Evolutionary conservation across 2,329 filamentous ascomycete species (phyloP).

Genomic region (Chaetothyriales sp.): DNA sequence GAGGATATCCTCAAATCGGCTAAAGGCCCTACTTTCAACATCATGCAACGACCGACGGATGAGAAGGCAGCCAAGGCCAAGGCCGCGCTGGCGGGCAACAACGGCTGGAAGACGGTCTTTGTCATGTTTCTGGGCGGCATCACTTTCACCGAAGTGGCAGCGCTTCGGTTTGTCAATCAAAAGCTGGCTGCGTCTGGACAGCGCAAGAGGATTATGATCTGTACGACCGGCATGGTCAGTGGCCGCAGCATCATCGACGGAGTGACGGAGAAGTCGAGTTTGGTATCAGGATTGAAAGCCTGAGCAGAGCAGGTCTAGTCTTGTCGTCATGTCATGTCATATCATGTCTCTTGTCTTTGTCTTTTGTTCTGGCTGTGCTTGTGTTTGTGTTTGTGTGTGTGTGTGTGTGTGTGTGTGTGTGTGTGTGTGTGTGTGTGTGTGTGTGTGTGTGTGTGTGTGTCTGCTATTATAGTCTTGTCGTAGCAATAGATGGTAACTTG

Average conservation of each 20-base stretch:
- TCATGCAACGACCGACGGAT: constrained; percentile 68
- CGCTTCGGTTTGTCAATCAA: constrained; percentile 73
- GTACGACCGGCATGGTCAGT: constrained; percentile 79
- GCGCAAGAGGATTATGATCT: constrained; percentile 70
- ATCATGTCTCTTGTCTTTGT: no score
- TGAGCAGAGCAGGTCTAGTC: not conserved
- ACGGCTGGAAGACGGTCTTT: constrained; percentile 69
- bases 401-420: no score
- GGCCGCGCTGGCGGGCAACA: constrained; percentile 61
- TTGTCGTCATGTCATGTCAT: not conserved
- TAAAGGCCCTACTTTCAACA: constrained; percentile 76
- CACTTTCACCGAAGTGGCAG: constrained; percentile 90
- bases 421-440: no score
- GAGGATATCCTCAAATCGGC: constrained; percentile 83
- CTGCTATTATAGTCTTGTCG: not conserved
- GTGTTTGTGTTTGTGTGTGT: no score
- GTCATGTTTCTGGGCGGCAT: constrained; percentile 98
- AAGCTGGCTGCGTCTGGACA: constrained; percentile 54
- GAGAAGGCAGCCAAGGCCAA: constrained; percentile 83
- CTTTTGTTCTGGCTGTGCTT: no score
- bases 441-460: no score
- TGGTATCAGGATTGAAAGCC: constrained; percentile 9
- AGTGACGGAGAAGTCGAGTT: constrained; percentile 50
- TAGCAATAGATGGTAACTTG: constrained; percentile 2
- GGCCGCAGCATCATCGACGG: constrained; percentile 79